Conservation (phyloP, 225 moss, liverwort and hornwort genomes). For the Polytrichum formosum region DNA sequence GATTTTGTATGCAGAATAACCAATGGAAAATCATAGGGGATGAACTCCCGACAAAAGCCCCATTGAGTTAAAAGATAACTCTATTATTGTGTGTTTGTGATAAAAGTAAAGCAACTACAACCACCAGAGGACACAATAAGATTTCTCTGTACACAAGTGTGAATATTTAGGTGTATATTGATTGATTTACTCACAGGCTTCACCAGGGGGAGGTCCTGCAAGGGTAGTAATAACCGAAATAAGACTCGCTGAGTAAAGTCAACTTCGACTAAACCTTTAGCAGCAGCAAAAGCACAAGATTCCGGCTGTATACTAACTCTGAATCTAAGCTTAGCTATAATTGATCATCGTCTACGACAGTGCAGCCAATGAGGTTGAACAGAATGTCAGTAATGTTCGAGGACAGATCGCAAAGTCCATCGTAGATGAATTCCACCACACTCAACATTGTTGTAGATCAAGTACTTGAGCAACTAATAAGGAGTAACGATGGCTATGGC, state of each 20-base stretch:
- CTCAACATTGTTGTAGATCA: not conserved
- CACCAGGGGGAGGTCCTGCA: not conserved
- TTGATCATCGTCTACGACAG: conserved; percentile 4
- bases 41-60: no score
- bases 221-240: not conserved
- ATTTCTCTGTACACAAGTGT: no score
- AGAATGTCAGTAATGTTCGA: conserved; percentile 14
- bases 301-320: no score
- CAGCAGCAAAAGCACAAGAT: no score
- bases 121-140: no score
- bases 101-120: no score
- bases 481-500: not conserved
- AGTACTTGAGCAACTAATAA: not conserved
- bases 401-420: conserved; percentile 2
- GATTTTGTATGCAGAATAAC: no score
- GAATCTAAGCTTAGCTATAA: not conserved
- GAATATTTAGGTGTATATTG: no score
- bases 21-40: no score
- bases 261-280: not conserved
- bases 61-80: no score
- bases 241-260: not conserved
- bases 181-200: no score
- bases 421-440: conserved; percentile 14
- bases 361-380: conserved; percentile 8
- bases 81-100: no score